Evolutionary conservation across 495 filamentous ascomycete genomes (phyloP).

Genomic region (Aspergillus haitiensis): DNA sequence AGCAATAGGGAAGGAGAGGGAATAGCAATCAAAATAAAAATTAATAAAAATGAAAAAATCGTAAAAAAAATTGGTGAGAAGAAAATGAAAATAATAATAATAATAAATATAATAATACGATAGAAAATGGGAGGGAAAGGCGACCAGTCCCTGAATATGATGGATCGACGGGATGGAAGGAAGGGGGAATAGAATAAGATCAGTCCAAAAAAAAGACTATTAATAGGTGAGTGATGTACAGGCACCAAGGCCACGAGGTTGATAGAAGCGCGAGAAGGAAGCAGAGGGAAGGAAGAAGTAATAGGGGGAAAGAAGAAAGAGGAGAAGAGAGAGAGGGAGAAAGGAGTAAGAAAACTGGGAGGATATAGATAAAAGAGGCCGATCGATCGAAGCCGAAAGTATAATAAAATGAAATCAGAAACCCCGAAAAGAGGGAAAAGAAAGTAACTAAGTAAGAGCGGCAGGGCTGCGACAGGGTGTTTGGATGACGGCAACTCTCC

Average conservation of each 20-base stretch:
- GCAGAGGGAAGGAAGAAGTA: conserved; percentile 5
- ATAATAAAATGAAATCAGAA: conserved; percentile 3
- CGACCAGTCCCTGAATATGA: conserved; percentile 8
- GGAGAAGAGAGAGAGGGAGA: conserved; percentile 3
- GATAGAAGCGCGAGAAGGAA: conserved; percentile 1
- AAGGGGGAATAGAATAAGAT: conserved; percentile 17
- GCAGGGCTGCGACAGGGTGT: conserved; percentile 15
- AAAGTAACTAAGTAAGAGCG: conserved; percentile 11
- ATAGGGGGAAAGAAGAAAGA: conserved; percentile 1
- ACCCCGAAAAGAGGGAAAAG: conserved; percentile 5
- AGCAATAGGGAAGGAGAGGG: conserved; percentile 9
- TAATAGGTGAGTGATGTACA: conserved; percentile 23
- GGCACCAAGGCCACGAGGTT: conserved; percentile 21
- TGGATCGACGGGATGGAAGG: conserved; percentile 20
- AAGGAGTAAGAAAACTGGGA: conserved; percentile 11
- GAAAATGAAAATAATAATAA: conserved; percentile 10
- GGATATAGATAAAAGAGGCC: conserved; percentile 12
- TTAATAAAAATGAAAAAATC: conserved; percentile 13
- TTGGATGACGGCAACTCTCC: conserved; percentile 23
- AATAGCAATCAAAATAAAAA: conserved; percentile 2
- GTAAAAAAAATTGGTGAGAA: neutral
- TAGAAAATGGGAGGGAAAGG: neutral
- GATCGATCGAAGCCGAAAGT: conserved; percentile 11
- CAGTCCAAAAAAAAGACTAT: conserved; percentile 16
- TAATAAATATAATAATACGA: conserved; percentile 9